Percentiles rank a stretch among this genome's conserved stretches.
phyloP scores from a whole-genome alignment of 2,329 filamentous ascomycete genomes.

The Lecanicillium sp. region DNA sequence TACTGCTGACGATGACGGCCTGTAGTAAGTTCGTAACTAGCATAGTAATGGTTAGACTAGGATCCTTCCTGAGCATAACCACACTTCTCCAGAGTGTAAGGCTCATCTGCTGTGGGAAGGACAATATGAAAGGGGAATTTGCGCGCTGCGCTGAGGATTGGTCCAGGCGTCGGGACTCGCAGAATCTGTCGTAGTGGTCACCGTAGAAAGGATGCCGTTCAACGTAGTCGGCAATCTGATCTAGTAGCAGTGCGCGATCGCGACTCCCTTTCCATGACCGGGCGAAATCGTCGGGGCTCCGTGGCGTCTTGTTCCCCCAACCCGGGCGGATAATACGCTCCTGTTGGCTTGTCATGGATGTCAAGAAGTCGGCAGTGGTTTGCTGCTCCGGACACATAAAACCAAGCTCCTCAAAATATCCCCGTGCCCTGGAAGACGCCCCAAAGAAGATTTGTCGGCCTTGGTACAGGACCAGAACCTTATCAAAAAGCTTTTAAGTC shows the following conservation, averaged over 20 bases:
- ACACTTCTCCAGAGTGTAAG: background rate
- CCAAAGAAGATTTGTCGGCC: slow-evolving; percentile 63
- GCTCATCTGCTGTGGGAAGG: slow-evolving; percentile 25
- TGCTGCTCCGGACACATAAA: slow-evolving; percentile 48
- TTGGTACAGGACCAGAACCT: slow-evolving; percentile 58
- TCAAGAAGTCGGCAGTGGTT: slow-evolving; percentile 69
- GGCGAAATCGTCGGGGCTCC: slow-evolving; percentile 24
- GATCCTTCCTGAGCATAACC: slow-evolving; percentile 50
- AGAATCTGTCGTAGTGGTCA: background rate
- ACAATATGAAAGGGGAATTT: background rate
- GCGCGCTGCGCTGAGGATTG: background rate
- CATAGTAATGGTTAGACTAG: slow-evolving; percentile 54
- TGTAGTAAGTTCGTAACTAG: slow-evolving; percentile 25
- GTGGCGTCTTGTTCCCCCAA: slow-evolving; percentile 19
- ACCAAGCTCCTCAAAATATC: slow-evolving; percentile 58
- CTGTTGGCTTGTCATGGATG: slow-evolving; percentile 35
- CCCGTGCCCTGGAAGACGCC: slow-evolving; percentile 47
- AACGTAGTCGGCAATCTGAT: slow-evolving; percentile 18
- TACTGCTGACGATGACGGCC: slow-evolving; percentile 52
- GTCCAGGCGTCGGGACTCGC: background rate
- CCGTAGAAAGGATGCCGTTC: slow-evolving; percentile 4
- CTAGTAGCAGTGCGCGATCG: slow-evolving; percentile 13
- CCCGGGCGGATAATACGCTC: slow-evolving; percentile 21
- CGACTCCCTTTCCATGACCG: slow-evolving; percentile 17
- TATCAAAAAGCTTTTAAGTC: slow-evolving; percentile 46